Conservation (phyloP, 2,329 filamentous ascomycete genomes). For the Hirsutella minnesotensis region DNA sequence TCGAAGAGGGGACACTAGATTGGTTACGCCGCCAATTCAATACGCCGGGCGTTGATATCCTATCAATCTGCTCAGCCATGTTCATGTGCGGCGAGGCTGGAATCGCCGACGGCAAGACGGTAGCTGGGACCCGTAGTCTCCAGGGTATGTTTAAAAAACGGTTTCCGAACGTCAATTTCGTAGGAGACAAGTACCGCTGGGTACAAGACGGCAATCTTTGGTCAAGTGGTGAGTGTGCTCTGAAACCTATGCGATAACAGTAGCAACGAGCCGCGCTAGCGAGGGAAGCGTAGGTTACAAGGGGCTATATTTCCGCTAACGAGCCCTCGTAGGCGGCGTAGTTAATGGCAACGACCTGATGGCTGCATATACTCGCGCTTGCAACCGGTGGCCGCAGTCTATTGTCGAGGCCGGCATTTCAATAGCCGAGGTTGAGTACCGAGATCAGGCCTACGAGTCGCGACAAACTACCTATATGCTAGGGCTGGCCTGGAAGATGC, state of each 20-base stretch:
- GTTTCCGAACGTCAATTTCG: conserved; percentile 27
- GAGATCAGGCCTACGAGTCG: too few relatives aligned
- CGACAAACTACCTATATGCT: too few relatives aligned
- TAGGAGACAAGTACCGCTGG: conserved; percentile 37
- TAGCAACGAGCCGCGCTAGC: conserved; percentile 5
- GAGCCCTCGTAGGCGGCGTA: conserved; percentile 28
- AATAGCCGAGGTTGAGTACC: too few relatives aligned
- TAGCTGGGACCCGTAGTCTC: conserved; percentile 33
- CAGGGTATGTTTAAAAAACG: conserved; percentile 25
- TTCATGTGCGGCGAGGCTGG: conserved; percentile 36
- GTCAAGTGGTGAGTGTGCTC: conserved; percentile 39
- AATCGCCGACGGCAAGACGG: conserved; percentile 30
- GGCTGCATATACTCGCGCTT: conserved; percentile 35
- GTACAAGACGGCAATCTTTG: conserved; percentile 40
- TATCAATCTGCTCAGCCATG: too few relatives aligned
- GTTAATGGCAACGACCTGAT: conserved; percentile 46
- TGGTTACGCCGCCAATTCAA: too few relatives aligned
- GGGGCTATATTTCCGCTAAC: too few relatives aligned
- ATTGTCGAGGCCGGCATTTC: conserved; percentile 33
- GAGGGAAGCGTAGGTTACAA: too few relatives aligned
- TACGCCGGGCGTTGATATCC: too few relatives aligned
- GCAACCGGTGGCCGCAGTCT: conserved; percentile 27
- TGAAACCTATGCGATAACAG: too few relatives aligned
- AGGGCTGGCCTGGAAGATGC: too few relatives aligned
- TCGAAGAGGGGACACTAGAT: too few relatives aligned